phyloP scores from a whole-genome alignment of 2,329 filamentous ascomycete species.

The Teratosphaeria gauchensis region DNA sequence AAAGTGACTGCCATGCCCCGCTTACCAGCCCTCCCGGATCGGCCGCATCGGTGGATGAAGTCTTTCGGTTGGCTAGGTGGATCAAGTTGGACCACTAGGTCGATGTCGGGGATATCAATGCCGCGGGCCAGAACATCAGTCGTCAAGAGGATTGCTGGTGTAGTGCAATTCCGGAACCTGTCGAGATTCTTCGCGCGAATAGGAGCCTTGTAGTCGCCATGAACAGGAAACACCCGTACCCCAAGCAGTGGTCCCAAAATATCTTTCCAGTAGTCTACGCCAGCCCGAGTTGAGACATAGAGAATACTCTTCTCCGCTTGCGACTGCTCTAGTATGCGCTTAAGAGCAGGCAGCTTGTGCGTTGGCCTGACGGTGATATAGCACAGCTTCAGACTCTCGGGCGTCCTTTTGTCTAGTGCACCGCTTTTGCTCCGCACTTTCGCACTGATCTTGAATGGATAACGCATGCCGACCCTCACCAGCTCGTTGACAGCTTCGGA shows the following conservation, averaged over 20 bases:
- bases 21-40: constrained; percentile 53
- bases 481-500: constrained; percentile 90
- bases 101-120: constrained; percentile 83
- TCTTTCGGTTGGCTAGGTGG: constrained; percentile 81
- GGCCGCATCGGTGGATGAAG: constrained; percentile 56
- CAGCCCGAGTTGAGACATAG: constrained; percentile 87
- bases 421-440: constrained; percentile 72
- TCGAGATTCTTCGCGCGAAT: constrained; percentile 82
- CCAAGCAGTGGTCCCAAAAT: constrained; percentile 63
- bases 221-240: constrained; percentile 67
- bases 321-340: constrained; percentile 54
- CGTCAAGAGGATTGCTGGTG: constrained; percentile 74
- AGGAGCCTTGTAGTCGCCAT: constrained; percentile 84
- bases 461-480: constrained; percentile 80
- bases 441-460: constrained; percentile 89
- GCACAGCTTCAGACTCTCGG: constrained; percentile 84
- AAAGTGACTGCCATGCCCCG: constrained; percentile 79
- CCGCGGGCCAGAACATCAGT: constrained; percentile 88
- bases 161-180: constrained; percentile 64
- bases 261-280: constrained; percentile 87
- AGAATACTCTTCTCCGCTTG: constrained; percentile 74
- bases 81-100: constrained; percentile 83
- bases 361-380: constrained; percentile 68
- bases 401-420: constrained; percentile 74
- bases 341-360: constrained; percentile 68